These are phyloP conservation scores for Monosporascus sp. DNA, from an alignment of 2,329 filamentous ascomycete species.

Conservation along the genomic window DNA sequence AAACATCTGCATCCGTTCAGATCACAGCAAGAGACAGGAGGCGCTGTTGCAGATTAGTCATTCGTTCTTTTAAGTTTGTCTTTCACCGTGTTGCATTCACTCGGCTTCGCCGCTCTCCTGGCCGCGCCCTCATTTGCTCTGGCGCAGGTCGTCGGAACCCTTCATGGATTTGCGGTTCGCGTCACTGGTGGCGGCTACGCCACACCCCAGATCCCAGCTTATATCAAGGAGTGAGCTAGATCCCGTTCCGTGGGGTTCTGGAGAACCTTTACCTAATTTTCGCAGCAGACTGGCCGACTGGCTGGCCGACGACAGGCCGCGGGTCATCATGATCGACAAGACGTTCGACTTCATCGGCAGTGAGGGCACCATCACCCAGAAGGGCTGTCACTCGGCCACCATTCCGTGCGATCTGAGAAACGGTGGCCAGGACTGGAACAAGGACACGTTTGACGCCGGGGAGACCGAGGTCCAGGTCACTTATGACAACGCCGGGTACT, in stretches of 20 bases:
- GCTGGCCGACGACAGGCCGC: constrained; percentile 46
- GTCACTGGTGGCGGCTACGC: constrained; percentile 57
- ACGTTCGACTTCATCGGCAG: constrained; percentile 50
- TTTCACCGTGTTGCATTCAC: too few relatives aligned
- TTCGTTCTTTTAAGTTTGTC: too few relatives aligned
- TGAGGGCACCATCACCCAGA: constrained; percentile 46
- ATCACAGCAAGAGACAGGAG: too few relatives aligned
- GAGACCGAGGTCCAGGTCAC: constrained; percentile 36
- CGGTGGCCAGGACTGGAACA: constrained; percentile 53
- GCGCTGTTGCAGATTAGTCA: too few relatives aligned
- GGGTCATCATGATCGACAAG: constrained; percentile 54
- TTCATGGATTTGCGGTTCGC: constrained; percentile 41
- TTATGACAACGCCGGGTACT: constrained; percentile 48
- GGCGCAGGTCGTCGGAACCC: constrained; percentile 27
- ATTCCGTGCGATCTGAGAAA: constrained; percentile 27
- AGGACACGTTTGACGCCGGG: constrained; percentile 49
- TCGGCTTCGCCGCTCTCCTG: too few relatives aligned
- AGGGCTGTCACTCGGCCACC: constrained; percentile 55
- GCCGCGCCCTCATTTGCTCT: too few relatives aligned
- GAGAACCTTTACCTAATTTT: background rate
- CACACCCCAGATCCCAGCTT: constrained; percentile 46
- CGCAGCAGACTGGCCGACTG: constrained; percentile 43
- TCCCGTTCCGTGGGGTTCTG: too few relatives aligned
- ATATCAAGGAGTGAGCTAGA: constrained; percentile 36
- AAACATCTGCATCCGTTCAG: too few relatives aligned